A percentile compares a stretch with the other conserved stretches of the same genome.
Evolutionary conservation across 306 rosid genomes (phyloP).

Genomic region (Glycine latifolia): DNA sequence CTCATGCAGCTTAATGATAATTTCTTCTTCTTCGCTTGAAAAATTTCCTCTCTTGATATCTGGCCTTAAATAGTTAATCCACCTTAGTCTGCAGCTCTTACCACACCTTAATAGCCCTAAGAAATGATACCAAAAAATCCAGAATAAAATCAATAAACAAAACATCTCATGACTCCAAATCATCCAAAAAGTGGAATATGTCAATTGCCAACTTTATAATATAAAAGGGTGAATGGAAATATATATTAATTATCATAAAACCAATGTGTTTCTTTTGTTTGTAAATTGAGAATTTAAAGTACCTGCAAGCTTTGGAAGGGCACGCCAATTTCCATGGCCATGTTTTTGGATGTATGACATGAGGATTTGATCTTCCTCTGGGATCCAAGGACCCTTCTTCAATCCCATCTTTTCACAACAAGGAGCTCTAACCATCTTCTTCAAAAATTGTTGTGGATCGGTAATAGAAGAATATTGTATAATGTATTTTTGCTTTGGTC

Average conservation of each 20-base stretch:
- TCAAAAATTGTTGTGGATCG: neutral
- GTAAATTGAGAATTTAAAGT: neutral
- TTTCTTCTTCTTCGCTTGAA: conserved; percentile 71
- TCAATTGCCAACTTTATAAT: neutral
- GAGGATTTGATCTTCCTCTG: conserved; percentile 75
- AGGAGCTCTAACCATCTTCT: conserved; percentile 79
- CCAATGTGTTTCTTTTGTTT: no score
- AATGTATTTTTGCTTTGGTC: neutral
- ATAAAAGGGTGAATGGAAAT: neutral
- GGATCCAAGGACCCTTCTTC: conserved; percentile 85
- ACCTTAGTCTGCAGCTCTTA: conserved; percentile 86
- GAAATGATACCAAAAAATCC: neutral
- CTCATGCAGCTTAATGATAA: conserved; percentile 67
- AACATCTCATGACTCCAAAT: neutral
- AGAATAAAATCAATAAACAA: conserved; percentile 11
- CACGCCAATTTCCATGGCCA: conserved; percentile 89
- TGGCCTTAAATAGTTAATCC: conserved; percentile 80
- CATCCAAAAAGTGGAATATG: neutral
- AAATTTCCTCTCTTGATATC: conserved; percentile 93
- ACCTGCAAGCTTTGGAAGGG: conserved; percentile 94
- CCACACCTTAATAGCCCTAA: conserved; percentile 86
- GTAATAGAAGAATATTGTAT: neutral
- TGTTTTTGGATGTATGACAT: conserved; percentile 54
- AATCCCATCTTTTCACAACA: conserved; percentile 86
- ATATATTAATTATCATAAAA: neutral